Evolutionary conservation across 2,329 filamentous ascomycete species (phyloP), one percentile per base, ranked within the genome.

Genomic region (Fusarium nanum): DNA sequence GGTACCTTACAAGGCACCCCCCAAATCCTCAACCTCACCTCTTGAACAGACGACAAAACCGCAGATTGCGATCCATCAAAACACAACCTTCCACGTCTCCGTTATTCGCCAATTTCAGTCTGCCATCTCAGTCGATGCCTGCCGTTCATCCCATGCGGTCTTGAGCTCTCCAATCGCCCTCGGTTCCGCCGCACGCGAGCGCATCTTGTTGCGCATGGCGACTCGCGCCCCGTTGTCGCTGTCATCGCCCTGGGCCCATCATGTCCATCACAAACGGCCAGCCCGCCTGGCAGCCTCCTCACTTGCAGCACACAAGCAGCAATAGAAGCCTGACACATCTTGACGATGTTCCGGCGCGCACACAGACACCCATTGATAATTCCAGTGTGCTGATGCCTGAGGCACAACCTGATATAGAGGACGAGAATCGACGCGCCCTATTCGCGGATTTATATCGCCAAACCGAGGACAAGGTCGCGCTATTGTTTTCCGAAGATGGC

Each of bases 361-460:
- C 82, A 59, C 81, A 83, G 71, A 85, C 86, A 72, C 83, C 85
- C 73, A 77, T 83, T 77, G 85, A 87, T 79, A 81, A 79, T 78
- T 78, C 81, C 74, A 78, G 80, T 68, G 77, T 79, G 58, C 83
- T 84, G 84, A 81, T 88, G 85, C 87, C 87, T 86, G 87, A 89
- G 86, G 85, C 87, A 86, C 81, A 85, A 70, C 73, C 80, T 66
- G 86, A 90, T 81, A 82, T 85, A 76, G 81, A 91, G 76, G 91
- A 93, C 52, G 92, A 94, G 78, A 87, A 88, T 73, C 87, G 89
- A 78, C 91, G 92, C 81, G 86, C 89, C 76, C 84, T 90, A 77
- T 96, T 98, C 81, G 88, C 89, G 78, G 89, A 93, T 61, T 83
- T 94, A 58, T 97, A 92, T 85, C 88, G 88, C 77, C 88, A 88